Evolutionary conservation across 345 rosid genomes (phyloP), one percentile per base, ranked within the genome.

Genomic region (Aegle marmelos): DNA sequence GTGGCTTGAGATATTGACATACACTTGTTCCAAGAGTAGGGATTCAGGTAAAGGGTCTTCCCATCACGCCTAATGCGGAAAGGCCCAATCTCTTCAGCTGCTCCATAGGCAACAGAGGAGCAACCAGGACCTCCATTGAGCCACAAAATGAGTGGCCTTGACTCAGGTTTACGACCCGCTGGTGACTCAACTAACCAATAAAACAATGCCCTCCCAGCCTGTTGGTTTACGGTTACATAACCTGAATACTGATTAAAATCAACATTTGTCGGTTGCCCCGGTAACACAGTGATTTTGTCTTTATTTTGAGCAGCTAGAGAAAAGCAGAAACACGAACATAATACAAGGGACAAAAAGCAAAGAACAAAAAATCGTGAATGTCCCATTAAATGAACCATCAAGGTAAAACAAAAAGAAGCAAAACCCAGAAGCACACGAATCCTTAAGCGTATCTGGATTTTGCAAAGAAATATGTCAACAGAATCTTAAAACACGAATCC

Each of bases 121-220:
- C 98, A 95, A 78, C 97, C 97, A 78, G 97, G 99, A 4, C 99
- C 99, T 28, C 99, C 98, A 66, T 82, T 95, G 73, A 93, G 96
- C 99, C 99, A 95, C 82, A 93, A 82, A 36, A 95, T 88, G 50
- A 93, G 96, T 33, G 97, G 98, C 76, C 94, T 85, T 76, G 91
- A 81, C 84, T 87, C 89, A 13, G 99, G 90, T 45, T 53, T 66
- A 58, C 88, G 88, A 73, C 80, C 87, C 34, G 64, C 72, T 13
- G 98, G 92, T 14, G 98, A 84, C 93, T 93, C 99, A 39, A 88
- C 85, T 78, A 95, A 81, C 98, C 98, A 93, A 88, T 93, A 93
- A 83, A 95, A 95, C 78, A 95, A 87, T 34, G 96, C 94, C 85
- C 98, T 85, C 37, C 97, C 99, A 19, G 98, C 93, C 85, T 88